Percentiles rank a stretch among this genome's conserved stretches.
Evolutionary conservation across 2,329 filamentous ascomycete species (phyloP).

Genomic region (Pseudogymnoascus sp.): DNA sequence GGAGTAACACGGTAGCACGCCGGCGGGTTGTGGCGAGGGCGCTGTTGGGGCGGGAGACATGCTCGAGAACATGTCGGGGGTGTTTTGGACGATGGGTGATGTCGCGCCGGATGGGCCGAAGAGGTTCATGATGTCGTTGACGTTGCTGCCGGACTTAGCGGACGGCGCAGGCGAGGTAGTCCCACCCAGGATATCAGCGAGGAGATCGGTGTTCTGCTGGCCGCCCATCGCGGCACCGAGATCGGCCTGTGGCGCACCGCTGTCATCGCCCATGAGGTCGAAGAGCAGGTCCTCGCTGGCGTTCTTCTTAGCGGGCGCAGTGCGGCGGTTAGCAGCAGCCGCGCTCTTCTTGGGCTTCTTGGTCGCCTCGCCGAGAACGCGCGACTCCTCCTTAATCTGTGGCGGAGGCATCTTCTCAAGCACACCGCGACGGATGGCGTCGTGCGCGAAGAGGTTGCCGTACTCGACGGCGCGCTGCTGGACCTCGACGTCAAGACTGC

Average conservation of each 20-base stretch:
- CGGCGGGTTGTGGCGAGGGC: slow-evolving; percentile 37
- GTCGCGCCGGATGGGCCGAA: slow-evolving; percentile 52
- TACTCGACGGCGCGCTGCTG: slow-evolving; percentile 97
- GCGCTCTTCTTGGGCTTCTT: slow-evolving; percentile 61
- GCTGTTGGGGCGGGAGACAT: slow-evolving; percentile 40
- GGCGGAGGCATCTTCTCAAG: slow-evolving; percentile 97
- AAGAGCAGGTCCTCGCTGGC: slow-evolving; percentile 87
- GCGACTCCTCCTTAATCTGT: slow-evolving; percentile 91
- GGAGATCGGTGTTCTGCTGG: slow-evolving; percentile 50
- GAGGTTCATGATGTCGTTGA: slow-evolving; percentile 82
- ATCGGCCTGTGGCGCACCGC: slow-evolving; percentile 49
- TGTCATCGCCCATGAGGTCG: slow-evolving; percentile 83
- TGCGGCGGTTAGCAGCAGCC: slow-evolving; percentile 60
- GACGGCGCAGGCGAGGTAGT: slow-evolving; percentile 44
- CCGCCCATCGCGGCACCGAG: slow-evolving; percentile 50
- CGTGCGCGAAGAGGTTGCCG: slow-evolving; percentile 84
- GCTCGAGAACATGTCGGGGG: slow-evolving; percentile 46
- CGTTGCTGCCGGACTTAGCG: slow-evolving; percentile 46
- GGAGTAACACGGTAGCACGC: slow-evolving; percentile 69
- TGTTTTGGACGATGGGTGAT: slow-evolving; percentile 41
- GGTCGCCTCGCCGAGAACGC: slow-evolving; percentile 76
- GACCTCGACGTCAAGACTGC: slow-evolving; percentile 88
- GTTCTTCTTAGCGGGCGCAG: slow-evolving; percentile 70
- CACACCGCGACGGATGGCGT: slow-evolving; percentile 80
- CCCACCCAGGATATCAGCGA: slow-evolving; percentile 86